Evolutionary conservation across 2,329 filamentous ascomycete species (phyloP).

Genomic region (Trichoderma brevicompactum): DNA sequence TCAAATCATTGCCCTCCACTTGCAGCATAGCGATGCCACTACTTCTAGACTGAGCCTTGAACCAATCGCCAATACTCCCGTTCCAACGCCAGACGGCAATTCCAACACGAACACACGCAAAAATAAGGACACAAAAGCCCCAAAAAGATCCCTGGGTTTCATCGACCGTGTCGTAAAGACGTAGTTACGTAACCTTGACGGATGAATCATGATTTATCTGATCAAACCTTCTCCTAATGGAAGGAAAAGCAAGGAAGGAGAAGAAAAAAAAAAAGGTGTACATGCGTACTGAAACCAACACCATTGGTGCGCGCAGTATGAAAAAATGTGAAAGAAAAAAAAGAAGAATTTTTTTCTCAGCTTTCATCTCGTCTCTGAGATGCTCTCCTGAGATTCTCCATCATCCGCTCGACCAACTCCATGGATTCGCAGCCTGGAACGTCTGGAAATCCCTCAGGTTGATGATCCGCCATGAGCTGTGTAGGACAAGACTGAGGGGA

Average conservation of each 20-base stretch:
- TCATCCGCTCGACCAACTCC: conserved; percentile 57
- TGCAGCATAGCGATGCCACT: not conserved
- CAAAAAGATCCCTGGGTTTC: not conserved
- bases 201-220: conserved; percentile 13
- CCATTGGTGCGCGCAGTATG: not conserved
- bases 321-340: not conserved
- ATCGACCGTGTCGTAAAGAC: conserved; percentile 14
- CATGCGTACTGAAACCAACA: not conserved
- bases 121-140: not conserved
- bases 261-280: not conserved
- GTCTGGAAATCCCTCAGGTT: conserved; percentile 46
- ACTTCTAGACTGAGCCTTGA: conserved; percentile 12
- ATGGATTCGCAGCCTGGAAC: conserved; percentile 51
- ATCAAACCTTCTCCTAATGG: not conserved
- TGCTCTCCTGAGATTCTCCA: conserved; percentile 54
- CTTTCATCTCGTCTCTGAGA: conserved; percentile 34
- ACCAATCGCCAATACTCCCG: conserved; percentile 17
- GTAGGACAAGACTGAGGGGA: not conserved
- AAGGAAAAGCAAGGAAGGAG: not conserved
- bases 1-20: not conserved
- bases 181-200: conserved; percentile 7
- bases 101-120: not conserved
- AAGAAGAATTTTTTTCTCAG: not conserved
- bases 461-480: not conserved
- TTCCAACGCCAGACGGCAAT: conserved; percentile 21